A percentile compares a stretch with the other conserved stretches of the same genome.
Conservation (phyloP, 2,329 filamentous ascomycete genomes). For the Colletotrichum simmondsii region DNA sequence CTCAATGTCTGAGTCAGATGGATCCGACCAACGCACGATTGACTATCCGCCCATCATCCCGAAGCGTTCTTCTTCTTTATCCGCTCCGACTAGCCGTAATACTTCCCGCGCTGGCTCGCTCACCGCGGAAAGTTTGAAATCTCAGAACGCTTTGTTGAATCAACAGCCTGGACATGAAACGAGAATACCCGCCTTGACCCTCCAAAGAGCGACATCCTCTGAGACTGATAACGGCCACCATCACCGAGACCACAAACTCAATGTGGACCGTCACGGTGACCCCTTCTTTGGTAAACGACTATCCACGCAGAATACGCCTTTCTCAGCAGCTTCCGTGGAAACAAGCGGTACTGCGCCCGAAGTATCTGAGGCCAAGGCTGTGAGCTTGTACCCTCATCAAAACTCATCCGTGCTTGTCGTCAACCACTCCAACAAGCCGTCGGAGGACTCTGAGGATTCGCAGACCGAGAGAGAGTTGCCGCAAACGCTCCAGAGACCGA, state of each 20-base stretch:
- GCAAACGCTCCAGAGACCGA: conserved; percentile 44
- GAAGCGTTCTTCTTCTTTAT: conserved; percentile 68
- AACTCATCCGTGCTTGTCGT: conserved; percentile 73
- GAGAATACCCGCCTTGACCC: conserved; percentile 43
- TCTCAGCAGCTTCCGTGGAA: conserved; percentile 70
- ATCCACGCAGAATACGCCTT: conserved; percentile 69
- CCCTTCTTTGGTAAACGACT: conserved; percentile 63
- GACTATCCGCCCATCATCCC: conserved; percentile 70
- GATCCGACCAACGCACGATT: conserved; percentile 65
- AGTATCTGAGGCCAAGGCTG: conserved; percentile 70
- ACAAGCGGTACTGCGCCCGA: conserved; percentile 71
- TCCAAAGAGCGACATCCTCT: conserved; percentile 44
- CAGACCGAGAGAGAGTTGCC: conserved; percentile 40
- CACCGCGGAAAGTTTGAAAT: conserved; percentile 67
- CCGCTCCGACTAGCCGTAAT: conserved; percentile 71
- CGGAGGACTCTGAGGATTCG: conserved; percentile 54
- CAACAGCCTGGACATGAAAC: conserved; percentile 34
- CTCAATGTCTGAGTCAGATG: conserved; percentile 59
- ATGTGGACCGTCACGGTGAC: conserved; percentile 64
- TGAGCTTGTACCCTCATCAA: conserved; percentile 72
- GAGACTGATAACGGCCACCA: conserved; percentile 47
- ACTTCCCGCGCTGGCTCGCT: conserved; percentile 64
- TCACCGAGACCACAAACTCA: conserved; percentile 44
- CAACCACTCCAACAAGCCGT: conserved; percentile 63
- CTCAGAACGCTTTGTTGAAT: conserved; percentile 58